These are phyloP conservation scores for Peronospora belbahrii DNA, from an alignment of 352 stramenopile genomes.

Conservation along the genomic window DNA sequence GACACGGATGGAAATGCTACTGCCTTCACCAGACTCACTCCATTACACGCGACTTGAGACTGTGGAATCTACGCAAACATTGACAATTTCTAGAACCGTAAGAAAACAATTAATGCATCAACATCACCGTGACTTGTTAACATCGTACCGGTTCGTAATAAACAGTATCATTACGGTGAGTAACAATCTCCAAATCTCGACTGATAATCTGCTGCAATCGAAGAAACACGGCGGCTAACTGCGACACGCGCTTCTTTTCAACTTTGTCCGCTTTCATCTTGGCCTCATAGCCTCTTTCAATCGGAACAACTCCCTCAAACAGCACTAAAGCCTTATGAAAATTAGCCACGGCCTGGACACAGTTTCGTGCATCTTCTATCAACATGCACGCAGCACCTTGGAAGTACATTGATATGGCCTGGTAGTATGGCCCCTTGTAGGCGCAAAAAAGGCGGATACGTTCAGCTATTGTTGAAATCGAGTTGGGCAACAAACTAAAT, in stretches of 20 bases:
- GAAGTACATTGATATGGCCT: constrained; percentile 47
- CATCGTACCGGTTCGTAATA: constrained; percentile 54
- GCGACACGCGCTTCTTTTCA: constrained; percentile 29
- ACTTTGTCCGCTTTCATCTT: constrained; percentile 28
- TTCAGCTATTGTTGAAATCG: constrained; percentile 31
- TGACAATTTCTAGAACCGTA: background rate
- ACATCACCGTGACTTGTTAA: background rate
- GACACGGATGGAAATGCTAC: constrained; percentile 27
- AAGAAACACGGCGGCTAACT: constrained; percentile 37
- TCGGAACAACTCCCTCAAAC: constrained; percentile 19
- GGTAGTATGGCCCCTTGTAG: constrained; percentile 64
- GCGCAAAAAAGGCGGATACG: constrained; percentile 35
- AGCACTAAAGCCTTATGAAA: constrained; percentile 43
- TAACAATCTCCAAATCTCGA: constrained; percentile 60
- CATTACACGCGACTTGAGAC: constrained; percentile 28
- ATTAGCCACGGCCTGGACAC: constrained; percentile 49
- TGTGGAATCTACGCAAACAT: constrained; percentile 34
- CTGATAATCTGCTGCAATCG: constrained; percentile 59
- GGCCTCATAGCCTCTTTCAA: constrained; percentile 35
- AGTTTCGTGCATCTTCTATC: constrained; percentile 38
- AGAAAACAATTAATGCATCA: background rate
- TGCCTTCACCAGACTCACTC: constrained; percentile 46
- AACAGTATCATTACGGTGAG: constrained; percentile 57
- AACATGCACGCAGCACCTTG: constrained; percentile 54
- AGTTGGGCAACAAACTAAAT: constrained; percentile 27